Evolutionary conservation across 768 basidiomycete species (phyloP), one percentile per base, ranked within the genome.

Genomic region (Rhizopogon salebrosus): DNA sequence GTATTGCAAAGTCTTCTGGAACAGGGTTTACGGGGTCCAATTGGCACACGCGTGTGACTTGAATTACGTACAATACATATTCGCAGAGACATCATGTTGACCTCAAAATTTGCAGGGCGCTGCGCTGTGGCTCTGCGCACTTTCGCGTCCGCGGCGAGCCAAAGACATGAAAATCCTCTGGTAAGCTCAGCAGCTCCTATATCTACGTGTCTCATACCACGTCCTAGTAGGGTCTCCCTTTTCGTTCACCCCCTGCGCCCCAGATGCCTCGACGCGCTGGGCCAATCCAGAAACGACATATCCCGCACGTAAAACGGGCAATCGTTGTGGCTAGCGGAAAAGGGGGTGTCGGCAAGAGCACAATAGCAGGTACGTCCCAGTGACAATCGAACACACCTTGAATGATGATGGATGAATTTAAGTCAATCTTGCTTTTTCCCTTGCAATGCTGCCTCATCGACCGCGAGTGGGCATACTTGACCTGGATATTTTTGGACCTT

Each of bases 271-370:
- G 85, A 27, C 73, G 76, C 56, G 72, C 76, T 1, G 80, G 77
- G 3, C 75, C 75, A 1, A 74, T 80, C 23, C 68, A 74, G 54
- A 86, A 83, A 65, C 70, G 81, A 31, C 62, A 72, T 0, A 81
- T 90, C 46, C 77, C 85, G 1, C 73, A 95, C 59, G 94, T 93
- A 6, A 83, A 85, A 59, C 84, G 84, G 56, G 83, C 95, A 14
- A 64, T 98, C 4, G 87, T 81, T 2, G 92, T 98, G 0, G 89
- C 93, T 7, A 92, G 89, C 57, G 95, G 93, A 4, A 98, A 98
- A 64, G 95, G 95, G 23, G 95, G 95, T 2, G 95, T 97, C 16
- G 95, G 95, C 16, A 98, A 97, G 70, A 93, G 91, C 56, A 98
- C 93, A 0, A 75, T 98, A 29, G 91, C 94, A 52, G 88, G 93